Conservation (phyloP, 2,329 filamentous ascomycete genomes). For the Corinectria fuckeliana region DNA sequence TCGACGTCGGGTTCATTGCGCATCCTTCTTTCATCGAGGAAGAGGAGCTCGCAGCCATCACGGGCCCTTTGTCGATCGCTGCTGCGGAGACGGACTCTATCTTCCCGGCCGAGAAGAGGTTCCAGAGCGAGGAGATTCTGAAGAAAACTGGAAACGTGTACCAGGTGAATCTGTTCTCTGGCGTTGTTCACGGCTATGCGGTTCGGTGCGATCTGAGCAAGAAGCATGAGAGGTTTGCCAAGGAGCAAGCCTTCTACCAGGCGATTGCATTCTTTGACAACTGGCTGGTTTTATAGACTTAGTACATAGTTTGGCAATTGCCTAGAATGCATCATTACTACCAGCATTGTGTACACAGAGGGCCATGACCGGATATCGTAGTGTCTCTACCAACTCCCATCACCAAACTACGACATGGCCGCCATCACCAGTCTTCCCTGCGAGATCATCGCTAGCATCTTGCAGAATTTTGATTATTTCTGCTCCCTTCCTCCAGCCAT, state of each 20-base stretch:
- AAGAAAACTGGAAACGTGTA: constrained; percentile 63
- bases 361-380: no score
- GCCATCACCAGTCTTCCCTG: not conserved
- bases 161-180: constrained; percentile 79
- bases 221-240: constrained; percentile 68
- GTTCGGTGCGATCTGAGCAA: constrained; percentile 68
- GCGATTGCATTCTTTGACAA: constrained; percentile 73
- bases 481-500: not conserved
- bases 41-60: constrained; percentile 69
- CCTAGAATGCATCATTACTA: no score
- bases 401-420: not conserved
- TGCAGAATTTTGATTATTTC: not conserved
- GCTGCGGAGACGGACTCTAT: constrained; percentile 68
- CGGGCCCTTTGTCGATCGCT: constrained; percentile 71
- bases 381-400: no score
- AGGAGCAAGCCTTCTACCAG: constrained; percentile 82
- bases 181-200: constrained; percentile 76
- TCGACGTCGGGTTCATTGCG: constrained; percentile 76
- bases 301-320: no score
- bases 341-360: no score
- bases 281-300: constrained; percentile 5
- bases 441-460: not conserved
- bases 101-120: constrained; percentile 68
- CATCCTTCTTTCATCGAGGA: constrained; percentile 78
- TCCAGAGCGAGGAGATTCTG: constrained; percentile 69